phyloP scores from a whole-genome alignment of 2,329 filamentous ascomycete genomes.

The Teratosphaeria nubilosa region DNA sequence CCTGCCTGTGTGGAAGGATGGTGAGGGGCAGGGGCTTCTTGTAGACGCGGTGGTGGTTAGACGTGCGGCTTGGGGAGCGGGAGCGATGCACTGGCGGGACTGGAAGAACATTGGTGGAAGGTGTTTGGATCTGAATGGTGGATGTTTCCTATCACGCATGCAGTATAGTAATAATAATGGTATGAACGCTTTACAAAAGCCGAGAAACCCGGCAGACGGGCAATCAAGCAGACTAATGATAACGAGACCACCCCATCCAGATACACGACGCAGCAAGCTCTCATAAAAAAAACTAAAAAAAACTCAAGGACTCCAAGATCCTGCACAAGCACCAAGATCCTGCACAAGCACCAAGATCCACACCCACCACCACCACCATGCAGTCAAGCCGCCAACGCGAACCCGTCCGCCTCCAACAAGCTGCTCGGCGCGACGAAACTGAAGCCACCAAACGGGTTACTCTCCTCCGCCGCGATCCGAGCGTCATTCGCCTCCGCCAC shows the following conservation, averaged over 20 bases:
- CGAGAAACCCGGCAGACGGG: background rate
- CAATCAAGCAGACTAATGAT: background rate
- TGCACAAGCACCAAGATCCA: background rate
- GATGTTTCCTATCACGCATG: background rate
- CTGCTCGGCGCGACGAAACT: slow-evolving; percentile 45
- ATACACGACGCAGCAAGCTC: slow-evolving; percentile 50
- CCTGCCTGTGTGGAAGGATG: too few species aligned
- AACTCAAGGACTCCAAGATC: background rate
- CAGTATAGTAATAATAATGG: background rate
- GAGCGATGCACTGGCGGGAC: too few species aligned
- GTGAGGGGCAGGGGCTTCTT: too few species aligned
- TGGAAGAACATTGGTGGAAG: too few species aligned
- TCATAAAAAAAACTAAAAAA: slow-evolving; percentile 52
- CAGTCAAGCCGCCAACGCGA: slow-evolving; percentile 26
- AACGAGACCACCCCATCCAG: background rate
- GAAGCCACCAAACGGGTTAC: slow-evolving; percentile 43
- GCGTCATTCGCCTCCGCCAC: slow-evolving; percentile 11
- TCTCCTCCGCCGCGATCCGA: slow-evolving; percentile 20
- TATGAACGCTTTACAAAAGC: background rate
- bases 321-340: background rate
- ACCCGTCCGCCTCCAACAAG: slow-evolving; percentile 32
- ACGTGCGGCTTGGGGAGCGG: too few species aligned
- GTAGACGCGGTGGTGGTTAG: too few species aligned
- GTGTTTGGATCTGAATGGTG: too few species aligned
- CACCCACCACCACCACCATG: too few species aligned